These are phyloP conservation scores for Globisporangium cystogenes DNA, from an alignment of 352 stramenopile genomes.

Conservation along the genomic window DNA sequence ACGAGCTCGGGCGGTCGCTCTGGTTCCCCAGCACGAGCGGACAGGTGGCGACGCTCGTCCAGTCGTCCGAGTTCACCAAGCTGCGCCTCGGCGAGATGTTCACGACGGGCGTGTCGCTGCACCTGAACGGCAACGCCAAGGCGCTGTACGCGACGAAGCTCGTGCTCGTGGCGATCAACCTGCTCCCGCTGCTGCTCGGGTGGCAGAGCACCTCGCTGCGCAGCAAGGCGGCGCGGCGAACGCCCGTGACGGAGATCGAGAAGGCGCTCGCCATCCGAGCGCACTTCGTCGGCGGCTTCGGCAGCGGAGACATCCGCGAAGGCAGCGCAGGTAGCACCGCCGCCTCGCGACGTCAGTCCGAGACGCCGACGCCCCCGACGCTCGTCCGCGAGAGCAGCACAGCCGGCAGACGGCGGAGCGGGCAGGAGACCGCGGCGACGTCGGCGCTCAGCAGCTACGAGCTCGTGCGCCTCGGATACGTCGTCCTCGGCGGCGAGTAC, in stretches of 20 bases:
- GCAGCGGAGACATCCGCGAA: conserved; percentile 5
- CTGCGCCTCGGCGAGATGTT: conserved; percentile 6
- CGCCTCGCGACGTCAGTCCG: not conserved
- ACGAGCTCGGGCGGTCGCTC: not conserved
- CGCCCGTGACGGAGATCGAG: conserved; percentile 5
- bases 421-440: not conserved
- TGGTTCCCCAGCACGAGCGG: conserved; percentile 9
- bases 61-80: conserved; percentile 10
- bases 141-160: conserved; percentile 10
- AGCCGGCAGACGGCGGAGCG: not conserved
- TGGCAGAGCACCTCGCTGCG: conserved; percentile 7
- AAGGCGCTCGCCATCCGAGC: conserved; percentile 10
- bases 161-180: conserved; percentile 7
- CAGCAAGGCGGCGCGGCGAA: not conserved
- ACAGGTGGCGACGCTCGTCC: not conserved
- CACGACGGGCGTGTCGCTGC: conserved; percentile 2
- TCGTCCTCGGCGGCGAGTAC: conserved; percentile 12
- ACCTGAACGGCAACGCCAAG: conserved; percentile 11
- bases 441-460: conserved; percentile 12
- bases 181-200: conserved; percentile 8
- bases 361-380: too few relatives aligned
- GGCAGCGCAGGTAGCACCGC: not conserved
- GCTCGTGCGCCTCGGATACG: conserved; percentile 13
- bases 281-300: conserved; percentile 8
- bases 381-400: not conserved